Base-by-base conservation (phyloP, 192 early-diverging fungal genomes). In the Coemansia reversa region DNA sequence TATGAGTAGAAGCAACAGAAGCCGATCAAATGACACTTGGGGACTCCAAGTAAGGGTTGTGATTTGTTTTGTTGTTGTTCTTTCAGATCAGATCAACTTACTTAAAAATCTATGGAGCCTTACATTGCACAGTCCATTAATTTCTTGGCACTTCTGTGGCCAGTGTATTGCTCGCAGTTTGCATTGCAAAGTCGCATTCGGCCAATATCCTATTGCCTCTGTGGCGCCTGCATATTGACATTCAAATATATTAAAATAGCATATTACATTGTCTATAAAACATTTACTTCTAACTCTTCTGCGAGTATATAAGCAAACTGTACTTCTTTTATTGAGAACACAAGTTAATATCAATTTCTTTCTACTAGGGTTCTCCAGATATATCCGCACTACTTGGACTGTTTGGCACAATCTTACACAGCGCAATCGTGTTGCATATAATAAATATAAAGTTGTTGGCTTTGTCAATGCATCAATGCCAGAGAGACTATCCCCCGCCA, bases 401-500 rank as follows among this genome's bases (percentile, higher is more conserved):
- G 39, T 45, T 45, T 45, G 3, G 39, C 39, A 16, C 39, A 45
- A 45, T 45, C 39, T 16, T 45, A 16, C 12, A 45, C 39, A 45
- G 1, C 12, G 12, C 12, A 16, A 11, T 14, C 14, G 12, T 45
- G 39, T 3, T 45, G 12, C 16, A 16, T 45, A 45, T 16, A 16
- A 45, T 45, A 45, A 45, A 45, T 16, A 45, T 45, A 14, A 45
- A 45, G 14, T 45, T 3, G 12, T 3, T 4, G 39, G 12, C 14
- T 12, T 45, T 2, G 3, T 3, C 39, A 45, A 45, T 45, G 39
- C 12, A 45, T 45, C 39, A 45, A 45, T 45, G 18, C 45, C 50
- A 25, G 12, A 18, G 69, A 30, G 69, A 72, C 47, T 72, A 72
- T 50, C 69, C 69, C 16, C 63, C 59, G 25, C 69, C 69, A 7